A percentile compares a stretch with the other conserved stretches of the same genome.
These are phyloP conservation scores for Candida maesae DNA, from an alignment of 805 yeast genomes.

Conservation along the genomic window DNA sequence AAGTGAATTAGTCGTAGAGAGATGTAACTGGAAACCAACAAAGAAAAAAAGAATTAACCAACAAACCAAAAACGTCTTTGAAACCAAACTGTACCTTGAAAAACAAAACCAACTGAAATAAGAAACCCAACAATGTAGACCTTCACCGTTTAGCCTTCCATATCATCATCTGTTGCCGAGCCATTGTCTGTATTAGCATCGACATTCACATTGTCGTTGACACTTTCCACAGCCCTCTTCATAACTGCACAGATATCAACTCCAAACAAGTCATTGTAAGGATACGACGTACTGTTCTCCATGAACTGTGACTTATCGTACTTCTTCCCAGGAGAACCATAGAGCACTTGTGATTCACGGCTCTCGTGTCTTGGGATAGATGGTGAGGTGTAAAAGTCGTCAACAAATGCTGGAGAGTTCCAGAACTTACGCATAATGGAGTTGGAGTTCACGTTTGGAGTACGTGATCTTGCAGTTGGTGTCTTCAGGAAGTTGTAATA, in stretches of 20 bases:
- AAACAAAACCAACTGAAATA: background rate
- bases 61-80: background rate
- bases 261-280: constrained; percentile 45
- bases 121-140: background rate
- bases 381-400: constrained; percentile 62
- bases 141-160: constrained; percentile 1
- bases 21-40: background rate
- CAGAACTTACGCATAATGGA: constrained; percentile 50
- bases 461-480: constrained; percentile 29
- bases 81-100: background rate
- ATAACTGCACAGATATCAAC: constrained; percentile 52
- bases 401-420: constrained; percentile 64
- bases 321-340: constrained; percentile 34
- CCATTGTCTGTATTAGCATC: constrained; percentile 5
- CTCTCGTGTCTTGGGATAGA: constrained; percentile 29
- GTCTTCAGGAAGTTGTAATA: constrained; percentile 24
- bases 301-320: constrained; percentile 9
- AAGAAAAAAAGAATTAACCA: background rate
- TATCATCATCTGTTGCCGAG: constrained; percentile 15
- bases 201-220: constrained; percentile 2
- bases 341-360: constrained; percentile 25
- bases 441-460: constrained; percentile 27
- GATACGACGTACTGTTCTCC: constrained; percentile 17
- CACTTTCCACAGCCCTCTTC: constrained; percentile 38
- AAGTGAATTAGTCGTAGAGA: background rate